Percentiles rank a stretch among this genome's conserved stretches.
These are phyloP conservation scores for Suaeda aralocaspica DNA, from an alignment of 148 eudicot species.

Conservation along the genomic window DNA sequence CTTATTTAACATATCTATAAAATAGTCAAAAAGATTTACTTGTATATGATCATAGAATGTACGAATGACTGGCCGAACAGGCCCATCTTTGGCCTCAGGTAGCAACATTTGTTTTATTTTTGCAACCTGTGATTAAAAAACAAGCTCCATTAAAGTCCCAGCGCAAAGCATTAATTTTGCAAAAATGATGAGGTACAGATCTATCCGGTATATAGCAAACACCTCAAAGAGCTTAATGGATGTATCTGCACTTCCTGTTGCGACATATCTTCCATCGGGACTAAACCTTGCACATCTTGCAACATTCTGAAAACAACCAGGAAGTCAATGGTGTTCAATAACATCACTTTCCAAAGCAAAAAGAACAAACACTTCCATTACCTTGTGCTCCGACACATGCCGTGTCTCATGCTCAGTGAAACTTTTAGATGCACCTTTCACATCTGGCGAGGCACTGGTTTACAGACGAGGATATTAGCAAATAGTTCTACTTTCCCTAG, in stretches of 20 bases:
- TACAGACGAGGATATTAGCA: slow-evolving; percentile 13
- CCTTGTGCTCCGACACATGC: slow-evolving; percentile 86
- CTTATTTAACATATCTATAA: background rate
- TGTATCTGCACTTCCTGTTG: slow-evolving; percentile 87
- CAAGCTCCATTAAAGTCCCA: background rate
- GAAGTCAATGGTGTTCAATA: slow-evolving; percentile 7
- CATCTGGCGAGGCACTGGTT: slow-evolving; percentile 51
- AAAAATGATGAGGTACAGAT: background rate
- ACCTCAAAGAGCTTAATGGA: slow-evolving; percentile 93
- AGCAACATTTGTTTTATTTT: slow-evolving; percentile 84
- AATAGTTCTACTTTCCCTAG: background rate
- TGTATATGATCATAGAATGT: slow-evolving; percentile 83
- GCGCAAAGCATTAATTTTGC: background rate
- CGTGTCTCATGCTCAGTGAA: slow-evolving; percentile 67
- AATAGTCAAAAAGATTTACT: slow-evolving; percentile 36
- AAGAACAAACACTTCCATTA: slow-evolving; percentile 17
- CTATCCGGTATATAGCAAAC: background rate
- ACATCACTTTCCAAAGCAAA: background rate
- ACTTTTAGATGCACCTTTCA: slow-evolving; percentile 59
- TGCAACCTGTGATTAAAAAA: slow-evolving; percentile 40
- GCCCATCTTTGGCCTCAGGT: slow-evolving; percentile 70
- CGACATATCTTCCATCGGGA: slow-evolving; percentile 83
- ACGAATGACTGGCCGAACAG: slow-evolving; percentile 69
- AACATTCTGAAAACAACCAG: slow-evolving; percentile 45
- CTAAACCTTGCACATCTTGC: slow-evolving; percentile 89